Evolutionary conservation across 2,329 filamentous ascomycete species (phyloP).

Genomic region (Neofusicoccum ribis): DNA sequence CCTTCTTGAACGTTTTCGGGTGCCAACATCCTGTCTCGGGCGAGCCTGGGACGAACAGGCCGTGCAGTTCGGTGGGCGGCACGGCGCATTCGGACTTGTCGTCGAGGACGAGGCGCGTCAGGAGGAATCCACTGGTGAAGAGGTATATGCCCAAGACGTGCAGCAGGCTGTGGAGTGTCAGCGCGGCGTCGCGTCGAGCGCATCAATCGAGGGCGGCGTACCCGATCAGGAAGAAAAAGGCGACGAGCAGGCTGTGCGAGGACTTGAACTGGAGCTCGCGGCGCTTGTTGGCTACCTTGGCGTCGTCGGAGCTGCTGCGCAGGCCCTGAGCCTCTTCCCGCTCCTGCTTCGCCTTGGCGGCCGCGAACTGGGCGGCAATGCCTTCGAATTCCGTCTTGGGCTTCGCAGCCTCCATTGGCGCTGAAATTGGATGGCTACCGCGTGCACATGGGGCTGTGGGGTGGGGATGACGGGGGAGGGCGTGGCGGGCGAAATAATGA

Average conservation of each 20-base stretch:
- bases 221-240: slow-evolving; percentile 70
- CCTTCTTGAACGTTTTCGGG: slow-evolving; percentile 87
- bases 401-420: slow-evolving; percentile 39
- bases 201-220: slow-evolving; percentile 31
- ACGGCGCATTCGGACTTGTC: slow-evolving; percentile 75
- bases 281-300: slow-evolving; percentile 40
- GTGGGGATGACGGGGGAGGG: background rate
- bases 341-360: slow-evolving; percentile 36
- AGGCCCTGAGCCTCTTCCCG: slow-evolving; percentile 33
- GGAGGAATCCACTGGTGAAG: slow-evolving; percentile 91
- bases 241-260: slow-evolving; percentile 54
- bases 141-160: slow-evolving; percentile 83
- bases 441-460: background rate
- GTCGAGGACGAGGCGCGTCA: slow-evolving; percentile 80
- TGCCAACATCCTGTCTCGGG: slow-evolving; percentile 83
- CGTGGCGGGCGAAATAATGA: slow-evolving; percentile 4
- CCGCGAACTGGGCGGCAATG: slow-evolving; percentile 37
- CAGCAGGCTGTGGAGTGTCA: slow-evolving; percentile 54
- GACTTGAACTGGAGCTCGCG: slow-evolving; percentile 54
- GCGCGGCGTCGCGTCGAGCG: background rate
- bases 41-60: slow-evolving; percentile 37
- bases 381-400: slow-evolving; percentile 35
- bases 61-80: slow-evolving; percentile 62
- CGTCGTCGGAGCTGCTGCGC: slow-evolving; percentile 29
- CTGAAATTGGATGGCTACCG: slow-evolving; percentile 1